A percentile compares a stretch with the other conserved stretches of the same genome.
These are phyloP conservation scores for Powellomyces hirtus DNA, from an alignment of 192 early-diverging fungal species.

Conservation along the genomic window DNA sequence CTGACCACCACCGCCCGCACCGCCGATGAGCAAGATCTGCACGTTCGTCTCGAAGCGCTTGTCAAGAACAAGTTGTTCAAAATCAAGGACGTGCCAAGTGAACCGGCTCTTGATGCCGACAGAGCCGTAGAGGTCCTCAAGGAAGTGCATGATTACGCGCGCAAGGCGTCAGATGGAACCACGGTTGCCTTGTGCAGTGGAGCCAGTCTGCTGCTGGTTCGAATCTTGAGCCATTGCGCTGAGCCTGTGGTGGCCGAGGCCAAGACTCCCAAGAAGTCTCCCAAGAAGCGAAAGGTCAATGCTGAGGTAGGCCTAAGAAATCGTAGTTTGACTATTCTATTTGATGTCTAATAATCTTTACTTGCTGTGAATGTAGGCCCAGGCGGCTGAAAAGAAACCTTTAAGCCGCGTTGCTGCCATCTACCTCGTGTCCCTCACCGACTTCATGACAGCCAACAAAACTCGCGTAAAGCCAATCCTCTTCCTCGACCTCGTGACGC, in stretches of 20 bases:
- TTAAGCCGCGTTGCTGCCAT: conserved; percentile 40
- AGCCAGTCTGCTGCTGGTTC: conserved; percentile 58
- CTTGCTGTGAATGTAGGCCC: neutral
- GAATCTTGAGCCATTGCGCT: conserved; percentile 52
- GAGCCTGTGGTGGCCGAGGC: neutral
- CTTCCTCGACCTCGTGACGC: conserved; percentile 64
- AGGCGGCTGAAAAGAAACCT: neutral
- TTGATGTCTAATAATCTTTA: neutral
- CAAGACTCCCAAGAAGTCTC: conserved; percentile 7
- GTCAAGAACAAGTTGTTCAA: conserved; percentile 64
- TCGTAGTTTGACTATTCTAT: neutral
- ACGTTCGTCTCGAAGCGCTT: conserved; percentile 65
- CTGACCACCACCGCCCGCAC: conserved; percentile 44
- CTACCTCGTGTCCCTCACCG: conserved; percentile 58
- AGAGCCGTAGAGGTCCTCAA: conserved; percentile 58
- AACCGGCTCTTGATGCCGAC: conserved; percentile 45
- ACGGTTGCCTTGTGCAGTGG: conserved; percentile 52
- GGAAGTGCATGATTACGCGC: conserved; percentile 72
- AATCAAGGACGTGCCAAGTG: conserved; percentile 59
- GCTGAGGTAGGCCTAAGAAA: neutral
- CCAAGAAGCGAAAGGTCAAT: conserved; percentile 14
- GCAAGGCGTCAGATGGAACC: conserved; percentile 54
- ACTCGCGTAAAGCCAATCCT: conserved; percentile 67
- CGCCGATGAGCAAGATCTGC: conserved; percentile 57
- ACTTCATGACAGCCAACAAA: conserved; percentile 75